Conservation (phyloP, 106 monocot genomes). For the Gastrodia elata region DNA sequence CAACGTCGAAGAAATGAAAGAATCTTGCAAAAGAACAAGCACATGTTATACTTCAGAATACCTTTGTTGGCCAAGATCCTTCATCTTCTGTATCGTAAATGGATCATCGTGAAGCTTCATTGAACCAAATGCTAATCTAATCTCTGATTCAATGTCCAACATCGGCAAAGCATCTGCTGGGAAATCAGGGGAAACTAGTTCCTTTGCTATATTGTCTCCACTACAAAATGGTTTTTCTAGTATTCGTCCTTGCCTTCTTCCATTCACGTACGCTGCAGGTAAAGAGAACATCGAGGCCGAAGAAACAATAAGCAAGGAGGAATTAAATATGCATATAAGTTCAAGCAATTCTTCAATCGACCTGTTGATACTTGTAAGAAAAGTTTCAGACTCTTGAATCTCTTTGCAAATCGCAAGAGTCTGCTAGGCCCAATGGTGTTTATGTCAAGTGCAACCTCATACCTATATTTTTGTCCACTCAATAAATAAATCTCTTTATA, state of each 20-base stretch:
- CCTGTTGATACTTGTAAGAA: conserved; percentile 91
- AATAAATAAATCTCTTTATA: background rate
- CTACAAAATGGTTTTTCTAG: conserved; percentile 46
- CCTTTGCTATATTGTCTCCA: conserved; percentile 49
- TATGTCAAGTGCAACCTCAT: conserved; percentile 85
- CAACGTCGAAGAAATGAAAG: too few species aligned
- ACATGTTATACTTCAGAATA: too few species aligned
- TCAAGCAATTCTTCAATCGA: conserved; percentile 6
- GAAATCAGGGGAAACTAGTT: conserved; percentile 13
- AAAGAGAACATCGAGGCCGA: background rate
- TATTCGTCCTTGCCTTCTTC: conserved; percentile 53
- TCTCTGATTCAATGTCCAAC: conserved; percentile 67
- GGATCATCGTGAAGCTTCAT: conserved; percentile 8
- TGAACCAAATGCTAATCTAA: conserved; percentile 42
- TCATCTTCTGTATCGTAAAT: conserved; percentile 42
- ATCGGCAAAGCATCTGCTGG: conserved; percentile 13
- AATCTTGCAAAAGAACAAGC: background rate
- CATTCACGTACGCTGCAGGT: conserved; percentile 64
- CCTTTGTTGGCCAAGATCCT: conserved; percentile 63
- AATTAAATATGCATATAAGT: background rate
- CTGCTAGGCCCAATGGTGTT: conserved; percentile 84
- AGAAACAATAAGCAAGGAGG: background rate
- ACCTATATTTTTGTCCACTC: conserved; percentile 30
- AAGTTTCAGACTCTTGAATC: conserved; percentile 56
- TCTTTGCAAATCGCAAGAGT: conserved; percentile 69